These are phyloP conservation scores for Fusarium abutilonis DNA, from an alignment of 2,329 filamentous ascomycete genomes.

Conservation along the genomic window DNA sequence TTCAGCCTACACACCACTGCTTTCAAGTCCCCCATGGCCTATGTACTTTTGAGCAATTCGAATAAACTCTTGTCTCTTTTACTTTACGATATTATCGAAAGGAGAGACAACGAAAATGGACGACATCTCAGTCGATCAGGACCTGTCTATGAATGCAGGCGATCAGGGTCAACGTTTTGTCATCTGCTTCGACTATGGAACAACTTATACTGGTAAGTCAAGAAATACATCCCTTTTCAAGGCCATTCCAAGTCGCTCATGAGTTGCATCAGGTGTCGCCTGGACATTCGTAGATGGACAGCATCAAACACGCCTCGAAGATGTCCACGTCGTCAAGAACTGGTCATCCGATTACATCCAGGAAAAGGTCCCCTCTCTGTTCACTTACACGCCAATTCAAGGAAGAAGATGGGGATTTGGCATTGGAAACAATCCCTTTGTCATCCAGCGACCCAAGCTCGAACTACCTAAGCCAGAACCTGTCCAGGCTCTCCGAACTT, in stretches of 20 bases:
- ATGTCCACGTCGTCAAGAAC: conserved; percentile 17
- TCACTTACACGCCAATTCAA: conserved; percentile 17
- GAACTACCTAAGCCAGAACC: conserved; percentile 12
- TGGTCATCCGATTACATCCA: conserved; percentile 8
- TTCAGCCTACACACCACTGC: neutral
- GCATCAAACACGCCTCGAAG: conserved; percentile 3
- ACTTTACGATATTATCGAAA: no score
- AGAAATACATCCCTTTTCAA: no score
- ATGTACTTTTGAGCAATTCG: neutral
- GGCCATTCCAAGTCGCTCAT: neutral
- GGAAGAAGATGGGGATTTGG: conserved; percentile 21
- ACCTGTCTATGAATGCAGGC: neutral
- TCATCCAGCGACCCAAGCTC: conserved; percentile 27
- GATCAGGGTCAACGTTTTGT: conserved; percentile 15
- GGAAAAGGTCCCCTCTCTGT: conserved; percentile 22
- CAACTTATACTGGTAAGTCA: conserved; percentile 18
- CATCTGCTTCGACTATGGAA: conserved; percentile 29
- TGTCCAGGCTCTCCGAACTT: conserved; percentile 8
- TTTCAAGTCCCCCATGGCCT: neutral
- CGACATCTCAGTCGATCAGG: neutral
- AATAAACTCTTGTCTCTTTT: no score
- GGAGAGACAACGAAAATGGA: no score
- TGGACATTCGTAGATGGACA: conserved; percentile 17
- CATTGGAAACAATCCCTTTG: conserved; percentile 22
- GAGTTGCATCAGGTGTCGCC: conserved; percentile 9